Base-by-base conservation (phyloP, 1,284 basidiomycete genomes). In the Moesziomyces antarcticus region DNA sequence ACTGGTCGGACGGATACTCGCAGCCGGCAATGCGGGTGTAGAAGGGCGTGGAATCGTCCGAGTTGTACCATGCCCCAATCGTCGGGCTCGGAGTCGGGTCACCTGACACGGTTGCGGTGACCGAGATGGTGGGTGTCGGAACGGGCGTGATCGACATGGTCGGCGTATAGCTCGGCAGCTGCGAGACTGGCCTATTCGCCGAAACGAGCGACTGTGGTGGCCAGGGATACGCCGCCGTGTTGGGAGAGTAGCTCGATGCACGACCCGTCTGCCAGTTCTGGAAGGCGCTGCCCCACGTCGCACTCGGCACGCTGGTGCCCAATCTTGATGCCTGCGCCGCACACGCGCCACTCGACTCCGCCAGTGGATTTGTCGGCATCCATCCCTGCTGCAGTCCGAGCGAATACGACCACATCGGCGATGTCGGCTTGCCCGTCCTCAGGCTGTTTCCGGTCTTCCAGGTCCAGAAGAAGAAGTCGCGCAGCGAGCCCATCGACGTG, bases 401-500 rank as follows among this genome's bases (percentile, higher is more conserved):
- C 55, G 77, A 61, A 76, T 83, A 84, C 43, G 74, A 75, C 79
- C 82, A 85, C 84, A 60, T 78, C 61, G 43, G 80, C 56, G 51
- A 47, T 27, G 69, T 68, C 45, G 75, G 73, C 30, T 67, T 55
- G 27, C 66, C 69, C n/a, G 74, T 78, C 18, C 64, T 46, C 14
- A 74, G 22, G 16, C 60, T 67, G 61, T 73, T 46, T 52, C 80
- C 83, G 27, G 89, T 90, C 88, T 91, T 92, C 91, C 91, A 92
- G 9, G 91, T 89, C 91, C 91, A 92, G 79, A 88, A 91, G 22
- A 91, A 82, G 40, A 72, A 81, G 63, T 81, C 78, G 43, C 67
- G 75, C 37, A 80, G 52, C 5, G 75, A 68, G 48, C 76, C 73
- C 68, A 81, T 79, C 20, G 55, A 56, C 5, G 77, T 69, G 25